These are phyloP conservation scores for Combretum micranthum DNA, from an alignment of 345 rosid species.

Conservation along the genomic window DNA sequence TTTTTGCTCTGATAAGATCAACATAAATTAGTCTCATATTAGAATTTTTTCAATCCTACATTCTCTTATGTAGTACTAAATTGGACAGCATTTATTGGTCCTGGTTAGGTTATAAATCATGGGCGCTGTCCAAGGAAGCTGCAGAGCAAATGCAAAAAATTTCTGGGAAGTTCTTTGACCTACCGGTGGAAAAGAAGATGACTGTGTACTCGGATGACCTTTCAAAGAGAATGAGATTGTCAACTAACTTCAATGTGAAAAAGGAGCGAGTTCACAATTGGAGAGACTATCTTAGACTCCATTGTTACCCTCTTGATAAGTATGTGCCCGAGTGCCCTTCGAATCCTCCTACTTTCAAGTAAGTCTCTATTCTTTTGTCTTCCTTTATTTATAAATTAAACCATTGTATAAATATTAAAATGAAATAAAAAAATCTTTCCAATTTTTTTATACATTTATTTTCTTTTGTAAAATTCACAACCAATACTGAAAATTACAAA, in stretches of 20 bases:
- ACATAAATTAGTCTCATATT: too few relatives aligned
- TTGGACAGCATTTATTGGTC: background rate
- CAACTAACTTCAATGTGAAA: conserved; percentile 70
- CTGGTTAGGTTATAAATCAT: conserved; percentile 53
- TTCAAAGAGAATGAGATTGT: conserved; percentile 59
- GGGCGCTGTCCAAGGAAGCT: conserved; percentile 31
- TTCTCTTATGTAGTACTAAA: background rate
- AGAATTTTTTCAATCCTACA: background rate
- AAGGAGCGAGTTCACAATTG: conserved; percentile 78
- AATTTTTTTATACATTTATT: too few relatives aligned
- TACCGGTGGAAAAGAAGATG: conserved; percentile 73
- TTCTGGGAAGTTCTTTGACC: conserved; percentile 46
- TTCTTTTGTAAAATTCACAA: too few relatives aligned
- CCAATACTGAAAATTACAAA: too few relatives aligned
- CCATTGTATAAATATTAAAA: too few relatives aligned
- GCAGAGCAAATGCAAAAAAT: conserved; percentile 38
- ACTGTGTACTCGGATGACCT: conserved; percentile 83
- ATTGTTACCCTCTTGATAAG: conserved; percentile 62
- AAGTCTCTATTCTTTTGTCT: conserved; percentile 5
- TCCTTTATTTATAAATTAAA: background rate
- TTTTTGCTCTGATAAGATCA: too few relatives aligned
- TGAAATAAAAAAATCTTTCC: too few relatives aligned
- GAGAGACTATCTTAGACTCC: conserved; percentile 85
- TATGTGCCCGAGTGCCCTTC: conserved; percentile 76
- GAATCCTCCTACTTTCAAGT: conserved; percentile 67